Evolutionary conservation across 31 red algal genomes (phyloP).

Genomic region (Pterothamnion heteromorphum): DNA sequence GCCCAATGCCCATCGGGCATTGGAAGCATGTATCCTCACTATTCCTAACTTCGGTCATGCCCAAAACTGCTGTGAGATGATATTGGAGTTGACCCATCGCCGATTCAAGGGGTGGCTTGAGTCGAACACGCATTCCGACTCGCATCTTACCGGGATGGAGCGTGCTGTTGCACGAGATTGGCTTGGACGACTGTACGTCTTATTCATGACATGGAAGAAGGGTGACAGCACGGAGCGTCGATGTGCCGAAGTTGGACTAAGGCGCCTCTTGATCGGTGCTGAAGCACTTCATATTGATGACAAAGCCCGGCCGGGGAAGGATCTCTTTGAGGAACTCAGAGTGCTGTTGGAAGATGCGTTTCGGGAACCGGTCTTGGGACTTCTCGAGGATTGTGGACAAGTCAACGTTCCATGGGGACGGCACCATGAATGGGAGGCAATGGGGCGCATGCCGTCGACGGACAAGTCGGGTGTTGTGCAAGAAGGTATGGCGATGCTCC

Average conservation of each 20-base stretch:
- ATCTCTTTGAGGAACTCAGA: neutral
- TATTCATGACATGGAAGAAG: neutral
- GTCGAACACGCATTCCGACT: neutral
- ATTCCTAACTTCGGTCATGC: neutral
- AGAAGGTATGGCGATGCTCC: neutral
- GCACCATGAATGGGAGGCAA: neutral
- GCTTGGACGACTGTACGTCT: neutral
- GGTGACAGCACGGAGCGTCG: neutral
- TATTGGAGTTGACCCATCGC: neutral
- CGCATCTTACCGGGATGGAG: constrained; percentile 14
- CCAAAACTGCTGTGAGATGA: constrained; percentile 11
- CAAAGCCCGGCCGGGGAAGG: neutral
- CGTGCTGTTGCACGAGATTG: neutral
- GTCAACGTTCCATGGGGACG: neutral
- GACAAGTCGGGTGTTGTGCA: neutral
- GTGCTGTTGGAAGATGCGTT: neutral
- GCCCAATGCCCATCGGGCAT: constrained; percentile 16
- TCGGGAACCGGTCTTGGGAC: too few relatives aligned
- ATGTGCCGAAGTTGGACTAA: neutral
- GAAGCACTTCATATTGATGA: neutral
- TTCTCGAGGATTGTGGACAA: too few relatives aligned
- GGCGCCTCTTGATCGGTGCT: neutral
- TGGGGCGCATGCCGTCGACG: neutral
- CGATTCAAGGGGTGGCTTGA: constrained; percentile 29
- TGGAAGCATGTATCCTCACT: constrained; percentile 20